A percentile compares a stretch with the other conserved stretches of the same genome.
phyloP scores from a whole-genome alignment of 2,329 filamentous ascomycete genomes.

The Grosmannia clavigera region DNA sequence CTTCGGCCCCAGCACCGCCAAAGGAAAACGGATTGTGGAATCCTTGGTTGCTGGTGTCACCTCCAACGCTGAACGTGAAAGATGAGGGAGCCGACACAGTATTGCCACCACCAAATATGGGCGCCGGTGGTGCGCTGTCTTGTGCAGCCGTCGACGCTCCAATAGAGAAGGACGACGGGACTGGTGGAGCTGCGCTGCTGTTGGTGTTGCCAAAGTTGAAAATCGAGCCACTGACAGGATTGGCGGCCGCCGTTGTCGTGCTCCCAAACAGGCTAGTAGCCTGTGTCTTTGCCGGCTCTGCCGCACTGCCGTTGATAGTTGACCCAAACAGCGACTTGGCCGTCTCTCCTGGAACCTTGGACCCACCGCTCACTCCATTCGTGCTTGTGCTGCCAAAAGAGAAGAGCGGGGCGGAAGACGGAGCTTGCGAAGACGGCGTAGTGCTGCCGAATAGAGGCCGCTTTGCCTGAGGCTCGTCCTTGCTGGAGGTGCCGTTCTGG shows the following conservation, averaged over 20 bases:
- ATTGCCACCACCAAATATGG: slow-evolving; percentile 6
- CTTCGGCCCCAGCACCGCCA: slow-evolving; percentile 12
- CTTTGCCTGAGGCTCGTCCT: slow-evolving; percentile 14
- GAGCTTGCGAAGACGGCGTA: background rate
- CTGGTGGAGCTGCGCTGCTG: background rate
- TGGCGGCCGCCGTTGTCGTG: background rate
- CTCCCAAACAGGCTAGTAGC: slow-evolving; percentile 4
- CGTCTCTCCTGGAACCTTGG: background rate
- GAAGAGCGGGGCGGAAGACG: slow-evolving; percentile 3
- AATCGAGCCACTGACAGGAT: background rate
- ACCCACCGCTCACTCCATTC: slow-evolving; percentile 2
- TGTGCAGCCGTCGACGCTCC: background rate
- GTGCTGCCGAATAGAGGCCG: slow-evolving; percentile 16
- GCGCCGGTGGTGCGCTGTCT: background rate
- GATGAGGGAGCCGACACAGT: slow-evolving; percentile 15
- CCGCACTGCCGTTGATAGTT: background rate
- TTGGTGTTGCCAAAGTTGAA: slow-evolving; percentile 9
- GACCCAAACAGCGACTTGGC: slow-evolving; percentile 4
- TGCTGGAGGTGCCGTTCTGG: slow-evolving; percentile 7
- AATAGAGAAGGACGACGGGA: slow-evolving; percentile 5
- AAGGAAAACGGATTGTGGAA: slow-evolving; percentile 27
- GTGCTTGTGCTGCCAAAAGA: slow-evolving; percentile 6
- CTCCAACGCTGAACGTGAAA: slow-evolving; percentile 27
- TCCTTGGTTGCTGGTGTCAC: slow-evolving; percentile 16
- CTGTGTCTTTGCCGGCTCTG: slow-evolving; percentile 1